Percentiles rank a stretch among this genome's conserved stretches.
Conservation (phyloP, 129 eudicot species). For the Arctium lappa region DNA sequence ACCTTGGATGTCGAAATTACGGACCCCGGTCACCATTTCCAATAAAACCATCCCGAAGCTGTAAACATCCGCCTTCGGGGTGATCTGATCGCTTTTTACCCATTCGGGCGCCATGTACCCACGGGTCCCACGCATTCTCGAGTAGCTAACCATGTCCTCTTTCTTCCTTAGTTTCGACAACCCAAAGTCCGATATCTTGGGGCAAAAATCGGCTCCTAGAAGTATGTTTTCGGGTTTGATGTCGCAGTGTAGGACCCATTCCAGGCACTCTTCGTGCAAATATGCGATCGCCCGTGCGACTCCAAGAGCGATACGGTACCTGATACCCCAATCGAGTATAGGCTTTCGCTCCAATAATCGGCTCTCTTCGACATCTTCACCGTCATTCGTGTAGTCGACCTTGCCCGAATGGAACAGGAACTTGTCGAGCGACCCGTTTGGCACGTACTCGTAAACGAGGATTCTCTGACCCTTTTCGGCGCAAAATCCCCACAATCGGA, state of each 20-base stretch:
- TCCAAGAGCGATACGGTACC: conserved; percentile 85
- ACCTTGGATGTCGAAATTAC: conserved; percentile 54
- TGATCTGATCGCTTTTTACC: conserved; percentile 63
- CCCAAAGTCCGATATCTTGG: conserved; percentile 89
- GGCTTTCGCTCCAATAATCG: conserved; percentile 36
- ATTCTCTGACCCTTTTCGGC: conserved; percentile 81
- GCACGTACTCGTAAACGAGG: conserved; percentile 84
- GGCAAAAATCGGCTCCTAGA: conserved; percentile 89
- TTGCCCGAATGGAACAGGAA: conserved; percentile 49
- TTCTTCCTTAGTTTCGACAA: conserved; percentile 76
- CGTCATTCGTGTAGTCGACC: conserved; percentile 4
- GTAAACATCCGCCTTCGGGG: conserved; percentile 84
- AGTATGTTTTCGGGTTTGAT: conserved; percentile 97
- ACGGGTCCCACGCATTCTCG: conserved; percentile 74
- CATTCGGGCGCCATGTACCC: conserved; percentile 98
- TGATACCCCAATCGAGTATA: conserved; percentile 74
- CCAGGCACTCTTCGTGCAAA: conserved; percentile 86
- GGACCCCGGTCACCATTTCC: conserved; percentile 72
- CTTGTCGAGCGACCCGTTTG: conserved; percentile 86
- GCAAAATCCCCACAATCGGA: conserved; percentile 90
- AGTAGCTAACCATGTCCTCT: conserved; percentile 70
- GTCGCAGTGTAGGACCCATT: conserved; percentile 97
- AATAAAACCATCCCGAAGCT: conserved; percentile 86
- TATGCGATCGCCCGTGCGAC: conserved; percentile 94
- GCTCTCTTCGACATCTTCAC: conserved; percentile 17